A percentile compares a stretch with the other conserved stretches of the same genome.
These are phyloP conservation scores for Kuraishia floccosa DNA, from an alignment of 805 yeast species.

Conservation along the genomic window DNA sequence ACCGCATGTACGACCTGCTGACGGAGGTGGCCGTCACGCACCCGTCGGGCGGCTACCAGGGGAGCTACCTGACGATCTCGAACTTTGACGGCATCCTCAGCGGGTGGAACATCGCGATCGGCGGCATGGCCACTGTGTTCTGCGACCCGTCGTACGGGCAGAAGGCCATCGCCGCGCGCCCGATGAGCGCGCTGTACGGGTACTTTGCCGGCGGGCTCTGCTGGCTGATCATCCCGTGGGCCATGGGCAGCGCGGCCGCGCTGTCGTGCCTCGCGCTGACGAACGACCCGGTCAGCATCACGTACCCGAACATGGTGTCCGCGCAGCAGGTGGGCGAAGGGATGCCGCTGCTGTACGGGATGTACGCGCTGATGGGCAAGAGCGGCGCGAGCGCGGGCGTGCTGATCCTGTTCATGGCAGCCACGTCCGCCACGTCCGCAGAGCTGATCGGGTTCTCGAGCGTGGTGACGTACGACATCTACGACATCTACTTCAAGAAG, in stretches of 20 bases:
- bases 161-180: constrained; percentile 29
- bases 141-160: constrained; percentile 27
- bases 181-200: constrained; percentile 21
- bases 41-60: constrained; percentile 17
- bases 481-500: constrained; percentile 26
- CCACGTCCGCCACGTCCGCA: constrained; percentile 29
- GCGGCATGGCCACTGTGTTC: constrained; percentile 20
- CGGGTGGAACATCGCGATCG: constrained; percentile 18
- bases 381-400: constrained; percentile 29
- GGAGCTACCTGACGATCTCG: constrained; percentile 18
- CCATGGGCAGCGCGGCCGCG: constrained; percentile 23
- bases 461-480: constrained; percentile 26
- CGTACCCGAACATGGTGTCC: constrained; percentile 28
- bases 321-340: constrained; percentile 26
- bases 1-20: constrained; percentile 28
- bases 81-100: constrained; percentile 18
- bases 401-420: constrained; percentile 28
- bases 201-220: constrained; percentile 24
- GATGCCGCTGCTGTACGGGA: constrained; percentile 22
- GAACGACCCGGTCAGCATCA: constrained; percentile 19
- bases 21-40: constrained; percentile 18
- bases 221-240: constrained; percentile 25
- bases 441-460: constrained; percentile 30
- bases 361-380: constrained; percentile 23
- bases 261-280: constrained; percentile 23